phyloP scores from a whole-genome alignment of 441 rosid genomes.

The Erysimum cheiri region DNA sequence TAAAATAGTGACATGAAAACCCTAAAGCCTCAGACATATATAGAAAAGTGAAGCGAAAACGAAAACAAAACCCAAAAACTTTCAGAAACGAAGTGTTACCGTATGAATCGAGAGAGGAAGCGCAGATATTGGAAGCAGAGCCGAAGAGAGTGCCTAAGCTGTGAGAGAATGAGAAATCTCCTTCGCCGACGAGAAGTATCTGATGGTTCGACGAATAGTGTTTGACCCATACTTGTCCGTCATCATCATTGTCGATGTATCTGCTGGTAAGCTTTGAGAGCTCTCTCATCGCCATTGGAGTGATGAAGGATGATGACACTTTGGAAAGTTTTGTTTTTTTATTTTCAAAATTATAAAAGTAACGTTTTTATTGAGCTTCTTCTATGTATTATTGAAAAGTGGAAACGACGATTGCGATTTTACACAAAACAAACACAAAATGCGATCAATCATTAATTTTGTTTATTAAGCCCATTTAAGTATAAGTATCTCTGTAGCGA shows the following conservation, averaged over 20 bases:
- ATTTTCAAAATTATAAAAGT: not conserved
- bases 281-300: conserved; percentile 23
- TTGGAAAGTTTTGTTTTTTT: not conserved
- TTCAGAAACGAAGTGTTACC: conserved; percentile 41
- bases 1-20: not conserved
- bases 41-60: not conserved
- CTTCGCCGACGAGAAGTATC: conserved; percentile 63
- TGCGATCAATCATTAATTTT: too few species aligned
- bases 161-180: conserved; percentile 67
- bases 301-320: not conserved
- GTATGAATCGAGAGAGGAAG: conserved; percentile 60
- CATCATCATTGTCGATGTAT: not conserved
- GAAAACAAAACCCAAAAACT: conserved; percentile 17
- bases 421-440: too few species aligned
- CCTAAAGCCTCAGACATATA: not conserved
- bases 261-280: conserved; percentile 6
- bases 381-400: not conserved
- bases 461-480: too few species aligned
- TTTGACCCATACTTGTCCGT: conserved; percentile 22
- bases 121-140: conserved; percentile 62
- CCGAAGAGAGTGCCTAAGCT: conserved; percentile 55
- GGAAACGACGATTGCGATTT: not conserved
- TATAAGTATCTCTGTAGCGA: not conserved
- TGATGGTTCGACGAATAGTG: conserved; percentile 42
- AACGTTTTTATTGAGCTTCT: not conserved